Base-by-base conservation (phyloP, 169 alveolate species). In the Besnoitia besnoiti region DNA sequence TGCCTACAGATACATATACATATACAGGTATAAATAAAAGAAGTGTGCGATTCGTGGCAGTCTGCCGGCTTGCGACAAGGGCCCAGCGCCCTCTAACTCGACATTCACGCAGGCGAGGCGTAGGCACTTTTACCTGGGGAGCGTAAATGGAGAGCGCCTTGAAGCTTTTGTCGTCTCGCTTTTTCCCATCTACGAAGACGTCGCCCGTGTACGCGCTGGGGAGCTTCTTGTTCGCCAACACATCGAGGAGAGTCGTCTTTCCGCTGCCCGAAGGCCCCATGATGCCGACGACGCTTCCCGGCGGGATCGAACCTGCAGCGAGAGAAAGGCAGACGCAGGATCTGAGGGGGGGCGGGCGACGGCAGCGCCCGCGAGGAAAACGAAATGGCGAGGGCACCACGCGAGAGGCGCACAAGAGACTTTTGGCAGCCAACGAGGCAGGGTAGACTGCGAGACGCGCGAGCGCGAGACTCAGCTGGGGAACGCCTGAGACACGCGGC, bases 201-300 rank as follows among this genome's bases (percentile, higher is more conserved):
- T 47, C 42, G 35, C 89, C 89, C 0, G 42, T 35, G 61, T 47
- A 21, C 46, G 33, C 67, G 27, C 30, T 55, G 7, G 67, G 67
- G 7, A 55, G 4, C 42, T 47, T 80, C n/a, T 80, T 47, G 24
- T n/a, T 50, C 67, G 67, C 67, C 50, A 46, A 80, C 27, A 47
- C 67, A 42, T 80, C 67, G 39, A 80, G 67, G 10, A 80, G 50
- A 5, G 89, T 80, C 39, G 89, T 30, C 50, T 80, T 80, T 37
- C 89, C 89, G 8, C 73, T n/a, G n/a, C 89, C 89, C 0, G 89
- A 80, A 27, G 89, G 89, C 0, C 89, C 89, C 73, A 80, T 16
- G 3, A 80, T 21, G 10, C 47, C 89, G 37, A 80, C 89, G 44
- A 80, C 89, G 51, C 85, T 76, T 5, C 85, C 85, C 19, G 55